A percentile compares a stretch with the other conserved stretches of the same genome.
These are phyloP conservation scores for Xylaria sp. DNA, from an alignment of 2,329 filamentous ascomycete genomes.

Conservation along the genomic window DNA sequence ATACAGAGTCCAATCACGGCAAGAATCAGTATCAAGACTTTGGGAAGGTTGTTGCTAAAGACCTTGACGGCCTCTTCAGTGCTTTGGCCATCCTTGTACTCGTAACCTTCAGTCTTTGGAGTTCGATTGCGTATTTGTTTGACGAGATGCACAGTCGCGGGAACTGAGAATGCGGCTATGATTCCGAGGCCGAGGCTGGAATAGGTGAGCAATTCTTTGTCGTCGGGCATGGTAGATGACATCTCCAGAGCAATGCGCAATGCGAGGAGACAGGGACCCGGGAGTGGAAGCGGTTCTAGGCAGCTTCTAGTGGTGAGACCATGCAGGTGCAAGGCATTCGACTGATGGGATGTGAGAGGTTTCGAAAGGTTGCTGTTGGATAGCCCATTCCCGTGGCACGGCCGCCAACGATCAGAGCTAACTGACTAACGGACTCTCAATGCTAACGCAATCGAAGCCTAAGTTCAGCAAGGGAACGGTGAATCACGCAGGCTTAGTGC, in stretches of 20 bases:
- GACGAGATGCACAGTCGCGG: slow-evolving; percentile 31
- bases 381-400: neutral
- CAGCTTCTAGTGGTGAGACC: neutral
- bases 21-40: slow-evolving; percentile 59
- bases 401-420: neutral
- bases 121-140: slow-evolving; percentile 31
- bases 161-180: slow-evolving; percentile 35
- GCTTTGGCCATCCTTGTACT: slow-evolving; percentile 73
- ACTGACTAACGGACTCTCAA: neutral
- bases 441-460: neutral
- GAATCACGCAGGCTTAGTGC: neutral
- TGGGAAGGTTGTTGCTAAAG: slow-evolving; percentile 67
- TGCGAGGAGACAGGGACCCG: neutral
- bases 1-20: slow-evolving; percentile 58
- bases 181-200: slow-evolving; percentile 38
- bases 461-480: neutral
- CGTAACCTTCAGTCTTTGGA: slow-evolving; percentile 58
- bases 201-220: slow-evolving; percentile 27
- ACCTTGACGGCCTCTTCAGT: slow-evolving; percentile 65
- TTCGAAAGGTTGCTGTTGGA: neutral
- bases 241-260: neutral
- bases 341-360: neutral
- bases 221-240: slow-evolving; percentile 15
- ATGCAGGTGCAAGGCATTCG: neutral
- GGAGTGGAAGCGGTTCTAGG: neutral